Evolutionary conservation across 2,329 filamentous ascomycete species (phyloP), one percentile per base, ranked within the genome.

Genomic region (Paracoccidioides lutzii): DNA sequence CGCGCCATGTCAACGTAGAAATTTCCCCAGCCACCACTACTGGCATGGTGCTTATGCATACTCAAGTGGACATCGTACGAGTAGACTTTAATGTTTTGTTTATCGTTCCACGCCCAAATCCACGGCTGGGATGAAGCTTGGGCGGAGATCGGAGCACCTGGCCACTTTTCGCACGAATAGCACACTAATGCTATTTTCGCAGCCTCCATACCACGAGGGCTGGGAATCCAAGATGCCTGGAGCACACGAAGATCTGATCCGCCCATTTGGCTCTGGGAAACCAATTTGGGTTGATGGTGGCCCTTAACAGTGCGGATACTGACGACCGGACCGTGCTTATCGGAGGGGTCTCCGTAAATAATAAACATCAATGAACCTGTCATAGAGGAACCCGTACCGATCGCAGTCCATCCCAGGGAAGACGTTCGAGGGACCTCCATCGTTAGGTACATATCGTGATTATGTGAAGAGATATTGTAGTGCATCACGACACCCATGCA

Each of bases 101-200:
- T 50, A 50, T 50, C 48, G n/a, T 50, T 50, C 48, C 48, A 50
- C n/a, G 48, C 48, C 48, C 48, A 50, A 22, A 50, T 50, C 48
- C 48, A 50, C 5, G 48, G 48, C 22, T 50, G 48, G 0, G 48
- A 50, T 28, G 48, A 12, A 5, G 48, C 48, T 37, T 37, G 35
- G 22, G 48, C 48, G 14, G 48, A 50, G 33, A 50, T 38, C 4
- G 35, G n/a, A 10, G 48, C 15, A 14, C 48, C 48, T 12, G 48
- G 48, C 48, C 48, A 50, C 22, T 50, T 50, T 40, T 50, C 48
- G 28, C 48, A 50, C 10, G 48, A 50, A 22, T 38, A 28, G 9
- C 48, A 50, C n/a, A 50, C 48, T 8, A 50, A 5, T 8, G 48
- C 33, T 40, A 50, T 50, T 38, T 50, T 50, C 10, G 33, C 48